Base-by-base conservation (phyloP, 306 rosid genomes). In the Corylus americana region DNA sequence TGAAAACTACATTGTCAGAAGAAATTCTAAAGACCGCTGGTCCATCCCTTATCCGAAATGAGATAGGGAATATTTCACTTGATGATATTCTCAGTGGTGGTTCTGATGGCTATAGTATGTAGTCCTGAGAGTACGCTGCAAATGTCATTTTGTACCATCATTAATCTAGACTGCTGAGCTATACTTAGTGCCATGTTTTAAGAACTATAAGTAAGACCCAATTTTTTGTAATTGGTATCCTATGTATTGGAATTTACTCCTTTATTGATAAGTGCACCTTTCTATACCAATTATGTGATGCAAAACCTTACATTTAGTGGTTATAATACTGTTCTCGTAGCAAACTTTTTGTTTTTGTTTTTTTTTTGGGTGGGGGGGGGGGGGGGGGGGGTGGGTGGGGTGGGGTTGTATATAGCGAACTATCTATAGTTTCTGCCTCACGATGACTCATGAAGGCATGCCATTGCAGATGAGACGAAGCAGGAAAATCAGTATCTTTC, bases 61-160 rank as follows among this genome's bases (percentile, higher is more conserved):
- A 90, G 74, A 95, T 95, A 80, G 98, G 97, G 87, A 86, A 78
- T 81, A 73, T 95, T 88, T 91, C 98, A 48, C 91, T 95, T 67
- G 88, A 85, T 79, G 98, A 95, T 79, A 91, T 95, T 89, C 92
- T 92, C 87, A 85, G 78, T 63, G 98, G 97, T 77, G 98, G 88
- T 83, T 88, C 94, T 75, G 89, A 86, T 83, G 85, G 91, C 92
- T 85, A 81, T 91, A 91, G 98, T 95, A 92, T 89, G 94, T 95
- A 85, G 97, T 85, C 79, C 82, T 83, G 92, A 87, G 92, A 78
- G 81, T 87, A 86, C 75, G 76, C 77, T 86, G 86, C 87, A 88
- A 86, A 80, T 86, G 83, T 85, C 77, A 75, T 88, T 74, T 88
- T 85, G 85, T 85, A 75, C 83, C 81, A 58, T 74, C 80, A 85